Percentiles rank a stretch among this genome's conserved stretches.
Evolutionary conservation across 169 alveolate species (phyloP).

Genomic region (Eimeria mitis): DNA sequence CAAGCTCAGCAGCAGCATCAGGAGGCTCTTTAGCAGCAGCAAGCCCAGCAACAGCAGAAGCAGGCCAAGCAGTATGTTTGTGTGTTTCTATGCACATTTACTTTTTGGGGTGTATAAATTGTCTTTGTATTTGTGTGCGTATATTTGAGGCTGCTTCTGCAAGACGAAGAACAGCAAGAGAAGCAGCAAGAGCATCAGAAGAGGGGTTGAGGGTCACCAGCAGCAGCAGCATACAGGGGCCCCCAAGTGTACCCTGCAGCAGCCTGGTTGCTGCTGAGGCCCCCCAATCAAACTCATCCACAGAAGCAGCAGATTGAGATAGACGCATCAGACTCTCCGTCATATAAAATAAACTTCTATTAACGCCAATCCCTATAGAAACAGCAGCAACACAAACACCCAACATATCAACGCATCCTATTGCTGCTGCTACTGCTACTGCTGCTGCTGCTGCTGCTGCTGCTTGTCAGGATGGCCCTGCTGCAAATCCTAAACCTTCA

Average conservation of each 20-base stretch:
- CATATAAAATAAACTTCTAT: constrained; percentile 28
- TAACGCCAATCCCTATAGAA: neutral
- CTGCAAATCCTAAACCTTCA: neutral
- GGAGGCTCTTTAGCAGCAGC: neutral
- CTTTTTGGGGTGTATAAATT: neutral
- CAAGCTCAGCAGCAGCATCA: neutral
- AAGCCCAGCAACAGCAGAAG: neutral
- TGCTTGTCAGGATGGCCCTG: too few relatives aligned
- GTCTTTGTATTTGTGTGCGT: neutral
- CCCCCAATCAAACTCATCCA: neutral
- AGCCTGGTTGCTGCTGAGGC: constrained; percentile 22
- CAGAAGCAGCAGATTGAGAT: neutral
- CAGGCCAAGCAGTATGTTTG: neutral
- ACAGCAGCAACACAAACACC: neutral
- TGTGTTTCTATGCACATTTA: neutral
- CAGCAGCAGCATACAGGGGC: constrained; percentile 14
- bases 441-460: neutral
- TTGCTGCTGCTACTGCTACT: neutral
- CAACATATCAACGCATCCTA: neutral
- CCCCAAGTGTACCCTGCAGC: neutral
- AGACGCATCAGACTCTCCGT: constrained; percentile 35
- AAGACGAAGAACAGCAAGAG: constrained; percentile 26
- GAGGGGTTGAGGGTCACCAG: constrained; percentile 22
- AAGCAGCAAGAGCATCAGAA: neutral
- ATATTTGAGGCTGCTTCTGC: neutral